phyloP scores from a whole-genome alignment of 441 rosid genomes.

The Biscutella laevigata region DNA sequence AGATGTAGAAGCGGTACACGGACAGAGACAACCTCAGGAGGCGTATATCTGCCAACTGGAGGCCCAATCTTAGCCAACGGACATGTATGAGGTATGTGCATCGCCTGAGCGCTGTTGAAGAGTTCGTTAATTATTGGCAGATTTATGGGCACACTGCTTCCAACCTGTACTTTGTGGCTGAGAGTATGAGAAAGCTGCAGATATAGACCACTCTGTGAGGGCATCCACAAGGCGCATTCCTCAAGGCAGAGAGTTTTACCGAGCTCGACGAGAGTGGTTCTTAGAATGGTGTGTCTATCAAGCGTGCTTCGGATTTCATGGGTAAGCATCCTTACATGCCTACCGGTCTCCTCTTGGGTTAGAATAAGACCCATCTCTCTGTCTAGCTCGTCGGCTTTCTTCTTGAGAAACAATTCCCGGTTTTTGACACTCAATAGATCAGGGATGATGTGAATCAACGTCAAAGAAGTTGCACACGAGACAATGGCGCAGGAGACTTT shows the following conservation, averaged over 20 bases:
- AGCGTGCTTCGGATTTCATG: constrained; percentile 91
- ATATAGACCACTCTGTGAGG: constrained; percentile 49
- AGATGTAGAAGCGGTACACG: constrained; percentile 83
- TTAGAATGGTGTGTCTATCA: constrained; percentile 68
- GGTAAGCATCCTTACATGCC: constrained; percentile 93
- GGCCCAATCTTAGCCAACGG: constrained; percentile 71
- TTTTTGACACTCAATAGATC: constrained; percentile 75
- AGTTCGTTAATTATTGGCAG: constrained; percentile 53
- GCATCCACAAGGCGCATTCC: constrained; percentile 97
- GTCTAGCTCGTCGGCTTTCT: constrained; percentile 74
- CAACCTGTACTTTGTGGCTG: constrained; percentile 50
- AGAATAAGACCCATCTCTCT: constrained; percentile 86
- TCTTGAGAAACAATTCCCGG: constrained; percentile 68
- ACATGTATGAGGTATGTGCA: constrained; percentile 58
- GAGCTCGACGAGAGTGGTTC: constrained; percentile 81
- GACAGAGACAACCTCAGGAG: constrained; percentile 81
- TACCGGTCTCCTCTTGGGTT: constrained; percentile 89
- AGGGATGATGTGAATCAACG: constrained; percentile 86
- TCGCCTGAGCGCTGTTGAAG: constrained; percentile 53
- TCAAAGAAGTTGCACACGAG: constrained; percentile 82
- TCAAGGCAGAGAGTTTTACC: constrained; percentile 75
- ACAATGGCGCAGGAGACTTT: constrained; percentile 83
- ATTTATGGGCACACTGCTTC: constrained; percentile 49
- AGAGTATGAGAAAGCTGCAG: constrained; percentile 74
- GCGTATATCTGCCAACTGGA: constrained; percentile 45